Base-by-base conservation (phyloP, 805 yeast species). In the Torulaspora quercuum region DNA sequence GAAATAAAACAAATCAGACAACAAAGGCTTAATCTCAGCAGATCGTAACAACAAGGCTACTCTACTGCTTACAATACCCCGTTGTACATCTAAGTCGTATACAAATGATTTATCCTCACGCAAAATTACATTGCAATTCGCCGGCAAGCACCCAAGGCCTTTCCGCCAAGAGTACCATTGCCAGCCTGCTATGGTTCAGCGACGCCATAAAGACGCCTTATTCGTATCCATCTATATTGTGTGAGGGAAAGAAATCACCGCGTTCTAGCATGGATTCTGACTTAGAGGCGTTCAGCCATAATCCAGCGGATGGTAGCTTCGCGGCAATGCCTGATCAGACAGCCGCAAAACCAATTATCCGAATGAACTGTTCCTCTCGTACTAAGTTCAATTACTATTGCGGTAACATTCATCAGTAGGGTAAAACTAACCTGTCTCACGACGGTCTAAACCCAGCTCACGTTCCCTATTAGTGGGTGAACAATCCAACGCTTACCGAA, bases 211-310 rank as follows among this genome's bases (percentile, higher is more conserved):
- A 53, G 52, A 53, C 63, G 60, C 65, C 65, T 63, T 58, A 62
- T 64, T 64, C 59, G 49, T 59, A 63, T 61, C 61, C 67, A 58
- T 50, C 66, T 60, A 59, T 52, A 56, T 57, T 59, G 64, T 59
- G 65, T 64, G 63, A 55, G 65, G 65, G 55, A 53, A 61, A 45
- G 52, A 46, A 57, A 61, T 64, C 66, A 55, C 61, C 68, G 66
- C 67, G 45, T 63, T 52, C 68, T 65, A 48, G 80, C 78, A 43
- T 73, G 71, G 67, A 75, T 74, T 45, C 76, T 77, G 68, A 59
- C 67, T 47, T 63, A 62, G 68, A 65, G 68, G 68, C 69, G 68
- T 64, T 64, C 69, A 64, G 68, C 68, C 68, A 58, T 65, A 54
- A 65, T 66, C 69, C 69, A 61, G 65, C 68, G 60, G 70, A 65